These are phyloP conservation scores for Alternaria sp. DNA, from an alignment of 2,329 filamentous ascomycete species.

Conservation along the genomic window DNA sequence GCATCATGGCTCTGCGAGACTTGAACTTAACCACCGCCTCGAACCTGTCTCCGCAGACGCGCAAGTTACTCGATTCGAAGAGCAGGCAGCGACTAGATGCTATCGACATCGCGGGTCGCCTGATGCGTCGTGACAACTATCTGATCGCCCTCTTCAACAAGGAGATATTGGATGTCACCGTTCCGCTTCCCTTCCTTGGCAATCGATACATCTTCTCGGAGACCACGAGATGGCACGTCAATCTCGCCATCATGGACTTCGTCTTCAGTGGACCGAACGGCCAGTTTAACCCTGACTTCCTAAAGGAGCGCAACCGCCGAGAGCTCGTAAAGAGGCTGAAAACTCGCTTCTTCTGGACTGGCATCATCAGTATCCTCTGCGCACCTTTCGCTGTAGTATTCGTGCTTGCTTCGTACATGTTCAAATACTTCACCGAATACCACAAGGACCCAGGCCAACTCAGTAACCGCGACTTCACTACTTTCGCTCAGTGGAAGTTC, in stretches of 20 bases:
- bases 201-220: conserved; percentile 84
- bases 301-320: conserved; percentile 81
- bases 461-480: conserved; percentile 88
- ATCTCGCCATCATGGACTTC: conserved; percentile 89
- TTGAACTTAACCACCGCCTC: conserved; percentile 83
- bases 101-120: conserved; percentile 92
- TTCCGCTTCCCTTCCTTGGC: conserved; percentile 83
- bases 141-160: conserved; percentile 98
- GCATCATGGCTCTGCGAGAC: conserved; percentile 83
- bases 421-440: conserved; percentile 96
- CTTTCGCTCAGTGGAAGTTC: conserved; percentile 96
- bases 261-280: conserved; percentile 84
- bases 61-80: conserved; percentile 75
- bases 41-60: conserved; percentile 63
- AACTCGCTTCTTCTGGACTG: conserved; percentile 80
- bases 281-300: conserved; percentile 83
- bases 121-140: conserved; percentile 98
- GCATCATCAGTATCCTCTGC: conserved; percentile 82
- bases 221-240: conserved; percentile 89
- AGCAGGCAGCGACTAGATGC: conserved; percentile 95
- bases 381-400: conserved; percentile 89
- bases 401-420: conserved; percentile 86
- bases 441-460: conserved; percentile 90
- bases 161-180: conserved; percentile 84
- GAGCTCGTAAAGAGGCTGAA: conserved; percentile 79